Percentiles rank a stretch among this genome's conserved stretches.
These are phyloP conservation scores for Lumnitzera littorea DNA, from an alignment of 345 rosid species.

Conservation along the genomic window DNA sequence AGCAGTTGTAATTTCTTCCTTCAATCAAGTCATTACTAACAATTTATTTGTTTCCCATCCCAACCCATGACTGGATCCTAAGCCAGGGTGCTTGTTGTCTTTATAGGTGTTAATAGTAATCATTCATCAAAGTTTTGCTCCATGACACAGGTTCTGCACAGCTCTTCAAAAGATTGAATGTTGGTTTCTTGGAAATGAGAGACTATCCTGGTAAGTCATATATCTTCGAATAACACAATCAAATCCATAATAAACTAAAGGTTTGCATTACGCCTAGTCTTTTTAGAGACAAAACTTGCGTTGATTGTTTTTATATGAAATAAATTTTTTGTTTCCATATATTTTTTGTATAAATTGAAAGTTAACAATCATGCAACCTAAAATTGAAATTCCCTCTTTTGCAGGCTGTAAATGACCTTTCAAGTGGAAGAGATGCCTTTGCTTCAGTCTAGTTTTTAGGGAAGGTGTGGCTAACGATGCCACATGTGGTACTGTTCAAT, in stretches of 20 bases:
- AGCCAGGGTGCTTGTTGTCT: no score
- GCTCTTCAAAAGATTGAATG: conserved; percentile 51
- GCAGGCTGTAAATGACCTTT: not conserved
- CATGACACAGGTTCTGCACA: conserved; percentile 48
- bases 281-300: no score
- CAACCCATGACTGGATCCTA: not conserved
- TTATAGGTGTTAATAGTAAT: not conserved
- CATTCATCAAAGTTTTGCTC: conserved; percentile 11
- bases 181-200: conserved; percentile 54
- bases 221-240: conserved; percentile 2
- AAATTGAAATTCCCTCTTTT: no score
- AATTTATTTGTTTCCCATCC: not conserved
- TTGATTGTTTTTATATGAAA: no score
- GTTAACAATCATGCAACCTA: no score
- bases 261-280: not conserved
- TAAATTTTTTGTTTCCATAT: no score
- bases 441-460: conserved; percentile 76
- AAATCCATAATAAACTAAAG: not conserved
- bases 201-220: conserved; percentile 67
- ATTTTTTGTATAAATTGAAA: no score
- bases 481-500: conserved; percentile 77
- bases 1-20: no score
- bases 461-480: conserved; percentile 96
- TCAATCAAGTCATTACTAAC: no score
- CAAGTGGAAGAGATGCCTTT: conserved; percentile 83